Percentiles rank a stretch among this genome's conserved stretches.
These are phyloP conservation scores for Sonneratia alba DNA, from an alignment of 345 rosid genomes.

Conservation along the genomic window DNA sequence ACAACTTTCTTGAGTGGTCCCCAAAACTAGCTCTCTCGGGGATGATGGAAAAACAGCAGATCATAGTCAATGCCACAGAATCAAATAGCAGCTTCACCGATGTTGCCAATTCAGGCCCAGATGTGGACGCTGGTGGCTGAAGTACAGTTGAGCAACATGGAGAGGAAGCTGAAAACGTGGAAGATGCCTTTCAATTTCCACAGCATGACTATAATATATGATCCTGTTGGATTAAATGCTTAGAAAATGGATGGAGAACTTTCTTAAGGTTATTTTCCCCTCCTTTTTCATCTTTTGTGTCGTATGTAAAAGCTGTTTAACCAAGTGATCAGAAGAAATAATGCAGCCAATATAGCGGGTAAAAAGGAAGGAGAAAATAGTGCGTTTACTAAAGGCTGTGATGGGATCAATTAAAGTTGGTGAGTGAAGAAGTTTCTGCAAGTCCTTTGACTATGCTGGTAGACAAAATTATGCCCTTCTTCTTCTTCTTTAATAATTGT, in stretches of 20 bases:
- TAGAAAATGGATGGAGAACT: neutral
- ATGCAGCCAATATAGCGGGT: slow-evolving; percentile 5
- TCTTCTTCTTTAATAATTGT: no score
- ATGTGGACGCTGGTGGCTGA: slow-evolving; percentile 22
- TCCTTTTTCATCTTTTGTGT: neutral
- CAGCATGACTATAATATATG: slow-evolving; percentile 1
- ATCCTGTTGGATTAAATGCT: neutral
- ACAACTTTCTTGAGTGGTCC: slow-evolving; percentile 94
- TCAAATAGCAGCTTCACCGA: slow-evolving; percentile 34
- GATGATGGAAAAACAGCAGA: slow-evolving; percentile 88
- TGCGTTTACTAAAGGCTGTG: neutral
- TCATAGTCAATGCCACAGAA: slow-evolving; percentile 50
- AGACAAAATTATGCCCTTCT: no score
- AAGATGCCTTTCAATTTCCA: neutral
- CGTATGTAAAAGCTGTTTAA: slow-evolving; percentile 11
- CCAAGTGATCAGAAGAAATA: slow-evolving; percentile 1
- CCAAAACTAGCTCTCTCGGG: slow-evolving; percentile 96
- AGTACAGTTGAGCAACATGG: neutral
- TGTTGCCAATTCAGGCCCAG: slow-evolving; percentile 25
- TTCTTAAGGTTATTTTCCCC: neutral
- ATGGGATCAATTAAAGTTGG: no score
- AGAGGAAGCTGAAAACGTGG: neutral
- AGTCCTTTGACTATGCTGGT: no score
- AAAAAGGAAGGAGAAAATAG: neutral
- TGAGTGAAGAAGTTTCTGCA: no score